Evolutionary conservation across 2,329 filamentous ascomycete species (phyloP), one percentile per base, ranked within the genome.

Genomic region (Curvularia sp.): DNA sequence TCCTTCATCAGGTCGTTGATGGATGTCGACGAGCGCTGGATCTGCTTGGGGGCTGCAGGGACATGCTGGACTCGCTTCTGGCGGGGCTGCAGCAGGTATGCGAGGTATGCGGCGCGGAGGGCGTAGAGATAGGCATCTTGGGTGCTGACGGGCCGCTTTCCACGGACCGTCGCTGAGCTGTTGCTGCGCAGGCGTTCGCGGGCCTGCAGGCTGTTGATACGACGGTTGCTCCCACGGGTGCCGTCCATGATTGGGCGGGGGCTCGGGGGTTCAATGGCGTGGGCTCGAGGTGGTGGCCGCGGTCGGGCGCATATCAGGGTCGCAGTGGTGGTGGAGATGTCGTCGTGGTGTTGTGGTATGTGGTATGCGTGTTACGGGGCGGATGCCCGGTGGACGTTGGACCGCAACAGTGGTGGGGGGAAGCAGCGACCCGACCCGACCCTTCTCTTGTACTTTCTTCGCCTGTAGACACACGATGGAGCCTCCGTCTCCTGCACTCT

Each of bases 71-170:
- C 91, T 73, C 92, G 88, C 79, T 94, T 95, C 71, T 91, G 86
- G 73, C 93, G 91, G 63, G 95, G 94, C 76, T 97, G 93, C 52
- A 99, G 85, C 44, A 98, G 88, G 78, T 99, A 96, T 78, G 94
- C 86, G 58, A 99, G 89, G 78, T 92, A 97, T 67, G 94, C 94
- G 67, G 91, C 89, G 62, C 95, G 90, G 54, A 99, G 87, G 69
- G 93, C 93, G 79, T 92, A 97, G 63, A 88, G 90, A 80, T 96
- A 97, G 74, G 92, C 93, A 79, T 97, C 92, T 69, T 96, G 90
- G 75, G 83, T 73, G 61, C 74, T 72, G 55, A 82, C 75, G 55
- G 72, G 66, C 55, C 72, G 76, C 61, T 77, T 78, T 58, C 69
- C 70, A 55, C 75, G 73, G 8, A 62, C 57, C 52, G 74, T 75